Evolutionary conservation across 2,329 filamentous ascomycete genomes (phyloP).

Genomic region (Gaeumannomyces sp.): DNA sequence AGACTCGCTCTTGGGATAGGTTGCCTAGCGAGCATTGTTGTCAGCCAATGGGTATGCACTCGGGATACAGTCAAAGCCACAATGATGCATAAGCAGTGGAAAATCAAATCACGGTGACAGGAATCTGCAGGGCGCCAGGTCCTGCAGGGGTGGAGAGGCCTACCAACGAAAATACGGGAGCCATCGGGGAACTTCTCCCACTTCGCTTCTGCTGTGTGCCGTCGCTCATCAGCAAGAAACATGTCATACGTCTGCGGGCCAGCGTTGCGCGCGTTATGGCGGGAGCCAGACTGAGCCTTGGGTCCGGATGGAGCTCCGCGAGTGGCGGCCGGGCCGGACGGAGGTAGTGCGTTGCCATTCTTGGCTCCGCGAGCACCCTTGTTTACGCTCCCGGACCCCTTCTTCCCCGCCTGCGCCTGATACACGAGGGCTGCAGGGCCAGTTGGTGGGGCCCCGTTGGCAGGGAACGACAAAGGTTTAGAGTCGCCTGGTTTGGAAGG

Average conservation of each 20-base stretch:
- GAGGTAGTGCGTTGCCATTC: constrained; percentile 1
- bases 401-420: background rate
- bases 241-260: constrained; percentile 63
- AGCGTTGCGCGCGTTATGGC: constrained; percentile 27
- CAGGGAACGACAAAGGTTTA: background rate
- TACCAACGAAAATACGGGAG: constrained; percentile 77
- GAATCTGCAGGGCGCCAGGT: constrained; percentile 42
- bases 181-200: constrained; percentile 77
- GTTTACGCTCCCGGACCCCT: background rate
- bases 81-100: constrained; percentile 13
- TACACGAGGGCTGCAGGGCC: background rate
- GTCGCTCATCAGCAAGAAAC: constrained; percentile 66
- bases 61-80: constrained; percentile 12
- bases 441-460: background rate
- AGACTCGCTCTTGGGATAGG: constrained; percentile 85
- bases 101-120: constrained; percentile 17
- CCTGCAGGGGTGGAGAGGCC: constrained; percentile 78
- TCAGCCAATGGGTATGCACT: constrained; percentile 13
- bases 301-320: constrained; percentile 20
- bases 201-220: constrained; percentile 69
- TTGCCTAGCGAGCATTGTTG: constrained; percentile 62
- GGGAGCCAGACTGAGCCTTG: constrained; percentile 10
- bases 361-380: background rate
- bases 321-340: constrained; percentile 13
- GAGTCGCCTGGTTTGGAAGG: background rate